phyloP scores from a whole-genome alignment of 495 filamentous ascomycete species.

The Chaetomium tenue region DNA sequence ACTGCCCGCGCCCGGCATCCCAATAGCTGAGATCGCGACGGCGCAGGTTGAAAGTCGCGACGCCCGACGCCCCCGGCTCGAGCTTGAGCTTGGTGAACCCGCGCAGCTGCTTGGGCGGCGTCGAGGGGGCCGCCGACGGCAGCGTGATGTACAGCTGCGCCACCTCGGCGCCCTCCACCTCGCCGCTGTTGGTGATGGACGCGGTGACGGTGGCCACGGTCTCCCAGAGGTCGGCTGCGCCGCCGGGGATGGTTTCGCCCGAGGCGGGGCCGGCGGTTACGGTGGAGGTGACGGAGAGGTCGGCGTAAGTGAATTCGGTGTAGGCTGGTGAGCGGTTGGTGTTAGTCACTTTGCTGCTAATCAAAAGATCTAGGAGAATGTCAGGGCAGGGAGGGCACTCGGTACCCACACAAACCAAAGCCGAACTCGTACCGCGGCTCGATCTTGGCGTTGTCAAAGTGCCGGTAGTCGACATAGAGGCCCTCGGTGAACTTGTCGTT shows the following conservation, averaged over 20 bases:
- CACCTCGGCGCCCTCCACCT: constrained; percentile 67
- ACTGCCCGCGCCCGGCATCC: constrained; percentile 50
- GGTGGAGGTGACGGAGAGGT: constrained; percentile 46
- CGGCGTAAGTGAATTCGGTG: constrained; percentile 57
- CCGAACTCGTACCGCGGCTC: constrained; percentile 63
- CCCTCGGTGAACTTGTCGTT: constrained; percentile 71
- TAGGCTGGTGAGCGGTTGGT: constrained; percentile 42
- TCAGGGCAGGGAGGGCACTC: background rate
- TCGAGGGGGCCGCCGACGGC: constrained; percentile 49
- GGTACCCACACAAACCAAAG: constrained; percentile 59
- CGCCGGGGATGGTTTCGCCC: constrained; percentile 62
- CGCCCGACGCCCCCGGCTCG: constrained; percentile 42
- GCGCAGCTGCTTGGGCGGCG: constrained; percentile 53
- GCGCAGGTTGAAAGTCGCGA: constrained; percentile 49
- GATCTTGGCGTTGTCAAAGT: constrained; percentile 68
- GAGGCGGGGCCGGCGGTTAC: constrained; percentile 50
- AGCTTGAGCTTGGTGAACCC: constrained; percentile 59
- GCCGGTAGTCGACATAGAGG: constrained; percentile 79
- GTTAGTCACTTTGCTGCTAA: background rate
- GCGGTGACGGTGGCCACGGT: constrained; percentile 57
- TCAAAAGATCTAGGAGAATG: constrained; percentile 8
- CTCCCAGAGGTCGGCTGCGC: constrained; percentile 65
- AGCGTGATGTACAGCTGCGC: constrained; percentile 61
- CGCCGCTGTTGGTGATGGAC: constrained; percentile 66
- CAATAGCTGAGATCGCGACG: constrained; percentile 58